Percentiles rank a stretch among this genome's conserved stretches.
These are phyloP conservation scores for Eleusine coracana DNA, from an alignment of 176 grass and related monocot genomes.

Conservation along the genomic window DNA sequence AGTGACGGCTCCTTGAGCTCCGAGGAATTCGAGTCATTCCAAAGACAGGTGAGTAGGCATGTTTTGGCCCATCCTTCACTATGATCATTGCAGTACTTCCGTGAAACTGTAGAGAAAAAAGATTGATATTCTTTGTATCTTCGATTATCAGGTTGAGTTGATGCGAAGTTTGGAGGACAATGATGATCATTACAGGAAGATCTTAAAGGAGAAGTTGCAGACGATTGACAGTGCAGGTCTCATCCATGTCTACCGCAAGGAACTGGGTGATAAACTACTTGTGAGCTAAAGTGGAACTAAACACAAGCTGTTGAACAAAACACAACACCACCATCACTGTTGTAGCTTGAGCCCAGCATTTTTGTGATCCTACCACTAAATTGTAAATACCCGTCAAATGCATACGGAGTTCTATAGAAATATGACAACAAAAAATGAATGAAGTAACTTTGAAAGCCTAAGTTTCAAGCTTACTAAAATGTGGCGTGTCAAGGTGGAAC, in stretches of 20 bases:
- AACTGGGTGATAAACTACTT: slow-evolving; percentile 71
- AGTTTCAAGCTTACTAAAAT: too few relatives aligned
- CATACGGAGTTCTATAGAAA: not conserved
- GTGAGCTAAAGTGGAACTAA: slow-evolving; percentile 32
- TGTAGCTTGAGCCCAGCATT: not conserved
- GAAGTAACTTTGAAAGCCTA: too few relatives aligned
- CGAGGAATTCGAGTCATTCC: slow-evolving; percentile 88
- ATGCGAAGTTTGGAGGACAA: slow-evolving; percentile 81
- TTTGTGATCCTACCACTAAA: not conserved
- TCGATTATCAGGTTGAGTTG: slow-evolving; percentile 63
- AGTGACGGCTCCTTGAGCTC: slow-evolving; percentile 90
- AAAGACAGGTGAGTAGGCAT: slow-evolving; percentile 63
- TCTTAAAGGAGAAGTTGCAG: slow-evolving; percentile 84
- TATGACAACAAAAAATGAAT: not conserved
- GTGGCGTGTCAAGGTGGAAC: too few relatives aligned
- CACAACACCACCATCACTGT: not conserved
- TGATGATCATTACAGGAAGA: slow-evolving; percentile 72
- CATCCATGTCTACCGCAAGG: slow-evolving; percentile 89
- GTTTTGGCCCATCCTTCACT: not conserved
- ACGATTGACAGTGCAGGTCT: slow-evolving; percentile 68
- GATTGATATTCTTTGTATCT: not conserved
- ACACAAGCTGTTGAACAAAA: not conserved
- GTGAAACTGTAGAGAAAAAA: not conserved
- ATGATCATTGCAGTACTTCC: not conserved
- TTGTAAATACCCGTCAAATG: slow-evolving; percentile 36